Evolutionary conservation across 176 grass and related monocot genomes (phyloP).

Genomic region (Oryza rufipogon): DNA sequence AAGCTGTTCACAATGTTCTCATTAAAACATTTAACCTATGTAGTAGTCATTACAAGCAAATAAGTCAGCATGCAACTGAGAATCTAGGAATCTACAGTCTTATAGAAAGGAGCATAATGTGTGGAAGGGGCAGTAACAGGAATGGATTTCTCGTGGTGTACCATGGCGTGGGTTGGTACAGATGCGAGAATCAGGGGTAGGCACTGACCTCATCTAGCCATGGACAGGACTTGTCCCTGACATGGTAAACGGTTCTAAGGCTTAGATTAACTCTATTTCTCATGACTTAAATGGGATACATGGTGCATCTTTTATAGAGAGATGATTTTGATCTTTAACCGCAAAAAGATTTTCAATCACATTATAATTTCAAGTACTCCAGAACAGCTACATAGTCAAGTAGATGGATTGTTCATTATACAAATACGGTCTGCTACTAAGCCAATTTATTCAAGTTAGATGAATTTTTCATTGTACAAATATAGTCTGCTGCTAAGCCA

Average conservation of each 20-base stretch:
- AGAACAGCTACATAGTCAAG: slow-evolving; percentile 16
- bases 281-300: neutral
- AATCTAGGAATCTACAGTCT: neutral
- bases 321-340: neutral
- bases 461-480: slow-evolving; percentile 2
- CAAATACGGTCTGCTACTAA: neutral
- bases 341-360: neutral
- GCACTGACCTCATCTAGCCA: neutral
- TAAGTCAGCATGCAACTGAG: slow-evolving; percentile 2
- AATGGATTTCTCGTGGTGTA: neutral
- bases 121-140: neutral
- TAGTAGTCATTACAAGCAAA: slow-evolving; percentile 9
- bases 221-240: neutral
- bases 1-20: neutral
- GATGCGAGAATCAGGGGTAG: neutral
- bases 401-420: slow-evolving; percentile 14
- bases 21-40: neutral
- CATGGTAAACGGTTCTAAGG: neutral
- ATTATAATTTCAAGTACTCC: neutral
- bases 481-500: slow-evolving; percentile 7
- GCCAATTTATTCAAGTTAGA: slow-evolving; percentile 9
- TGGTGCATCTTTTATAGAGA: neutral
- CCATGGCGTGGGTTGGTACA: neutral
- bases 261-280: neutral
- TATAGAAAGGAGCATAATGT: slow-evolving; percentile 9